These are phyloP conservation scores for Kurtzmaniella quercitrusa DNA, from an alignment of 1,139 yeast genomes.

Conservation along the genomic window DNA sequence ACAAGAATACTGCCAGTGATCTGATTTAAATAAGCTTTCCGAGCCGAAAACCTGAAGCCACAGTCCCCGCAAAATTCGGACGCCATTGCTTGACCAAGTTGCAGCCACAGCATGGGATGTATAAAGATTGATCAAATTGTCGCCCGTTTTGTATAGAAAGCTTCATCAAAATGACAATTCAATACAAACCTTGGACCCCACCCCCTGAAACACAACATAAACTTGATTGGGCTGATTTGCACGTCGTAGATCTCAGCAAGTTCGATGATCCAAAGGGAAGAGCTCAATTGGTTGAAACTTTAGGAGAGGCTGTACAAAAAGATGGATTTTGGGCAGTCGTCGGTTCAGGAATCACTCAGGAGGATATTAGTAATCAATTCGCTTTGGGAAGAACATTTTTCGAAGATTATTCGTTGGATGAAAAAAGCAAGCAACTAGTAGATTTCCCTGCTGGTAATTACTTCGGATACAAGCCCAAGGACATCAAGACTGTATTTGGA, in stretches of 20 bases:
- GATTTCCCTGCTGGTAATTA: conserved; percentile 29
- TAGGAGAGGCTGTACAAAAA: conserved; percentile 22
- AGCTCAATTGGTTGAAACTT: conserved; percentile 21
- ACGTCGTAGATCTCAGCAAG: conserved; percentile 22
- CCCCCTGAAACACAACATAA: conserved; percentile 23
- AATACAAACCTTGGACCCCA: conserved; percentile 16
- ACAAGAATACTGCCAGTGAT: too few species aligned
- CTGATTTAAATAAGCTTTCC: too few species aligned
- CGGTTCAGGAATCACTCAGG: conserved; percentile 22
- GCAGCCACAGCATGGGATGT: not conserved
- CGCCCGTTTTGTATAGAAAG: not conserved
- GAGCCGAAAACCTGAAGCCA: not conserved
- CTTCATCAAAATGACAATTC: not conserved
- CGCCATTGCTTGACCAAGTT: not conserved
- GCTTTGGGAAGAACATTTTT: conserved; percentile 28
- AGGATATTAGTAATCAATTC: conserved; percentile 23
- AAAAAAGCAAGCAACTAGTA: conserved; percentile 21
- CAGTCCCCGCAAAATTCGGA: not conserved
- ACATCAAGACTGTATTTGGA: conserved; percentile 23
- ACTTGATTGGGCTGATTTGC: conserved; percentile 31
- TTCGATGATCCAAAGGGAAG: conserved; percentile 27
- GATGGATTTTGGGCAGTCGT: conserved; percentile 33
- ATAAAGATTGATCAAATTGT: not conserved
- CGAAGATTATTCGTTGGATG: conserved; percentile 21
- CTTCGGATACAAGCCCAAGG: conserved; percentile 27